These are phyloP conservation scores for Eudorina sp. DNA, from an alignment of 139 green algal species.

Conservation along the genomic window DNA sequence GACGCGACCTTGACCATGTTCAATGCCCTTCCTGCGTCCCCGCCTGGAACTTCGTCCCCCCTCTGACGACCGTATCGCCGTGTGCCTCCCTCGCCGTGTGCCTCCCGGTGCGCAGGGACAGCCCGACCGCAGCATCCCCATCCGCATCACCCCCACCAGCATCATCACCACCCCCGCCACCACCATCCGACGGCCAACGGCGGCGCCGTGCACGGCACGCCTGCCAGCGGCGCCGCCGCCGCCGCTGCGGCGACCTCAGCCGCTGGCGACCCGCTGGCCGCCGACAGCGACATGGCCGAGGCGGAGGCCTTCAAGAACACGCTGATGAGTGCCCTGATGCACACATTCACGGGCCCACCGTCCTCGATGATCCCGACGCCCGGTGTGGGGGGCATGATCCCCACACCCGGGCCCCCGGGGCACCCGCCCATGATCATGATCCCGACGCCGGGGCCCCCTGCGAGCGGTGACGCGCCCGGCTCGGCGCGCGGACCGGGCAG, in stretches of 20 bases:
- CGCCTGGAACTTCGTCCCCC: too few species aligned
- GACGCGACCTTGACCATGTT: too few species aligned
- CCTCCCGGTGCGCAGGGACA: too few species aligned
- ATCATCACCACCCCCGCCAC: not conserved
- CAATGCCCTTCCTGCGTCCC: too few species aligned
- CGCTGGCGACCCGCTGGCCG: not conserved
- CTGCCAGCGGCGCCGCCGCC: not conserved
- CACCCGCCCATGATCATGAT: slow-evolving; percentile 38
- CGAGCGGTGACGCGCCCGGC: not conserved
- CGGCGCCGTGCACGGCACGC: not conserved
- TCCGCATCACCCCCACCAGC: too few species aligned
- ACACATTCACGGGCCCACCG: not conserved
- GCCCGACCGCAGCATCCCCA: too few species aligned
- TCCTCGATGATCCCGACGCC: slow-evolving; percentile 42
- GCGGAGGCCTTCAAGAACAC: slow-evolving; percentile 43
- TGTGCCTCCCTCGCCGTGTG: too few species aligned
- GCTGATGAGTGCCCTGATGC: slow-evolving; percentile 38
- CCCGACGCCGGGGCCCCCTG: slow-evolving; percentile 18
- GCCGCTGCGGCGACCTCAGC: not conserved
- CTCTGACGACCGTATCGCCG: too few species aligned
- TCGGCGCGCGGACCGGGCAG: slow-evolving; percentile 1
- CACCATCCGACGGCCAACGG: not conserved
- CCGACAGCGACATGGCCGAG: slow-evolving; percentile 41
- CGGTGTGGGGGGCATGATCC: slow-evolving; percentile 11
- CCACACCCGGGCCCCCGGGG: not conserved